phyloP scores from a whole-genome alignment of 2,329 filamentous ascomycete genomes.

The Exophiala phaeomuriformis region DNA sequence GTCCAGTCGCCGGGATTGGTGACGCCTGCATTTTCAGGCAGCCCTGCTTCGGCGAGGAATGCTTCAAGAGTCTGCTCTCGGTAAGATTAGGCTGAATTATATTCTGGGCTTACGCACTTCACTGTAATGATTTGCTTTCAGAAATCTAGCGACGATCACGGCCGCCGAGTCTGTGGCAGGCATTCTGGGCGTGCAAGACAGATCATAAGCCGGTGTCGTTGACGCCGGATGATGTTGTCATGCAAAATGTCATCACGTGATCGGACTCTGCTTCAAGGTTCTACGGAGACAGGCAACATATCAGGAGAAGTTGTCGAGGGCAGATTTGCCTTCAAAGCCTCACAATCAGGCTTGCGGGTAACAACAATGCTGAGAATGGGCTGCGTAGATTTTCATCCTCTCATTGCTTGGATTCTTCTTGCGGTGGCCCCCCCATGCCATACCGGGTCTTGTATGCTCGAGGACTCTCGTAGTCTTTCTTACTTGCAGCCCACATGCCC shows the following conservation, averaged over 20 bases:
- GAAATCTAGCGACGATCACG: conserved; percentile 38
- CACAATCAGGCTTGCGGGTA: too few species aligned
- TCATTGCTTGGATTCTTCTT: conserved; percentile 7
- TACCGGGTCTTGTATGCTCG: conserved; percentile 69
- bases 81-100: not conserved
- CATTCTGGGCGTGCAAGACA: conserved; percentile 15
- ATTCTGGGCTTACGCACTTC: conserved; percentile 22
- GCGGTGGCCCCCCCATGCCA: conserved; percentile 7
- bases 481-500: conserved; percentile 69
- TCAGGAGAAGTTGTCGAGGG: too few species aligned
- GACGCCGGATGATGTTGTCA: too few species aligned
- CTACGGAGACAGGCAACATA: too few species aligned
- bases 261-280: too few species aligned
- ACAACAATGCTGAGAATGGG: too few species aligned
- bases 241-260: too few species aligned
- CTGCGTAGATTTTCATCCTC: not conserved
- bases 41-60: conserved; percentile 52
- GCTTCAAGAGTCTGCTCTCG: conserved; percentile 45
- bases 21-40: conserved; percentile 45
- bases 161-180: conserved; percentile 25
- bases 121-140: conserved; percentile 38
- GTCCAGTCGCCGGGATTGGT: conserved; percentile 41
- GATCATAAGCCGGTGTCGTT: not conserved
- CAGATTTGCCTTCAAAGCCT: too few species aligned
- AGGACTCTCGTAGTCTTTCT: conserved; percentile 67